Evolutionary conservation across 2,329 filamentous ascomycete genomes (phyloP).

Genomic region (Lasiodiplodia gonubiensis): DNA sequence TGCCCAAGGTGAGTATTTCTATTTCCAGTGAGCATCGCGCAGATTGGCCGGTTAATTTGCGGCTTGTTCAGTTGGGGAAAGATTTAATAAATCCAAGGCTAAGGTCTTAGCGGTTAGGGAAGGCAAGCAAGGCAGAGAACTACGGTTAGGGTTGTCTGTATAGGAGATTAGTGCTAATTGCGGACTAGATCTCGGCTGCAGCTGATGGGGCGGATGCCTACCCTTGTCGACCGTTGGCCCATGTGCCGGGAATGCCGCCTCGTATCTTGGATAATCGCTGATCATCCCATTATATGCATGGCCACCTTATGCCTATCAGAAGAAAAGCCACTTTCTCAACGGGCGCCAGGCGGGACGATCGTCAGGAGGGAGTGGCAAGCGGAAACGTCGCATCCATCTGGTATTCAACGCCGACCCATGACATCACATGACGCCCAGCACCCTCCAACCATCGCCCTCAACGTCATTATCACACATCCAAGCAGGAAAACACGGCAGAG

Average conservation of each 20-base stretch:
- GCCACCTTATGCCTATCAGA: slow-evolving; percentile 8
- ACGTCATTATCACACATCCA: slow-evolving; percentile 7
- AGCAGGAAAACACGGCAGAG: slow-evolving; percentile 14
- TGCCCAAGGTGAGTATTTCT: background rate
- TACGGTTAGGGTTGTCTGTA: slow-evolving; percentile 1
- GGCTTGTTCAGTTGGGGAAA: background rate
- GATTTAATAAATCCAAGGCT: slow-evolving; percentile 15
- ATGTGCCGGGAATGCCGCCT: slow-evolving; percentile 15
- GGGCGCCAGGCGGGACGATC: slow-evolving; percentile 9
- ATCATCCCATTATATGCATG: slow-evolving; percentile 17
- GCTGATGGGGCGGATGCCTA: background rate
- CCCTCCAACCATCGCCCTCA: slow-evolving; percentile 17
- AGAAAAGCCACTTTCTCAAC: background rate
- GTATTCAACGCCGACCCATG: slow-evolving; percentile 13
- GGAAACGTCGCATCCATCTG: background rate
- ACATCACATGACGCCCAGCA: slow-evolving; percentile 15
- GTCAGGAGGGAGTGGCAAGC: slow-evolving; percentile 17
- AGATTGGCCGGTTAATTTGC: background rate
- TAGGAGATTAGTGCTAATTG: slow-evolving; percentile 5
- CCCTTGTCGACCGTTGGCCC: slow-evolving; percentile 12
- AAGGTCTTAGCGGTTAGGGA: background rate
- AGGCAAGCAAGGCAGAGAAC: slow-evolving; percentile 6
- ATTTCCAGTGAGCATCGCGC: background rate
- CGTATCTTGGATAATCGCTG: slow-evolving; percentile 11
- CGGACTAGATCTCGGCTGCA: slow-evolving; percentile 15